Percentiles rank a stretch among this genome's conserved stretches.
Conservation (phyloP, 2,329 filamentous ascomycete species). For the Phialocephala subalpina region DNA sequence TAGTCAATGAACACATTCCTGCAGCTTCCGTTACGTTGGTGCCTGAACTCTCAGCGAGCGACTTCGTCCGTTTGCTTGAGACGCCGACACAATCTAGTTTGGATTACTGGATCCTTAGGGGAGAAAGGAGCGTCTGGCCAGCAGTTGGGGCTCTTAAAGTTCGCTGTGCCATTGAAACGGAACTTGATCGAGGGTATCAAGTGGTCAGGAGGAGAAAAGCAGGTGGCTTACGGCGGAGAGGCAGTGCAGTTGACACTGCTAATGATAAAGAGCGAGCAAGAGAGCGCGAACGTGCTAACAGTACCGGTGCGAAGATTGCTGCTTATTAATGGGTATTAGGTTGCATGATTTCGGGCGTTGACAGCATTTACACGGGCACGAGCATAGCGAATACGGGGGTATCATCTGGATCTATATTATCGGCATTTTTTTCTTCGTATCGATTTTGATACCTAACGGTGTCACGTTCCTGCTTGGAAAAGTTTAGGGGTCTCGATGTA, state of each 20-base stretch:
- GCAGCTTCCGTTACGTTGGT: constrained; percentile 83
- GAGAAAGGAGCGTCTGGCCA: constrained; percentile 91
- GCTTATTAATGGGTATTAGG: constrained; percentile 3
- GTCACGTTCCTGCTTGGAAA: not conserved
- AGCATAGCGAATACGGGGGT: constrained; percentile 5
- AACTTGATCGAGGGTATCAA: constrained; percentile 87
- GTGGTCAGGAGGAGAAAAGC: constrained; percentile 66
- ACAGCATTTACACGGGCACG: constrained; percentile 9
- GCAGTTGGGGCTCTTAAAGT: constrained; percentile 84
- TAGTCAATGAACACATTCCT: constrained; percentile 84
- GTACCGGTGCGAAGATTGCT: constrained; percentile 33
- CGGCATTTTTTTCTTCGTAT: not conserved
- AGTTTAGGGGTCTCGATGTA: not conserved
- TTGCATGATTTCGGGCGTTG: constrained; percentile 18
- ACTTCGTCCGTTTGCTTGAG: constrained; percentile 83
- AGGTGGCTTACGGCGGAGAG: constrained; percentile 42
- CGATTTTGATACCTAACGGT: not conserved
- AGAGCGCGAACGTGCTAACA: constrained; percentile 40
- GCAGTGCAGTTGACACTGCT: constrained; percentile 41
- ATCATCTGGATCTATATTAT: constrained; percentile 6
- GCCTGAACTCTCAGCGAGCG: constrained; percentile 75
- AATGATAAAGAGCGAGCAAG: constrained; percentile 36
- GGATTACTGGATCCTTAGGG: constrained; percentile 84
- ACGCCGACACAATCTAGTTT: constrained; percentile 79
- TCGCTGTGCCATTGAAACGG: constrained; percentile 84